Conservation (phyloP, 2,329 filamentous ascomycete species). For the Basipetospora chlamydospora region DNA sequence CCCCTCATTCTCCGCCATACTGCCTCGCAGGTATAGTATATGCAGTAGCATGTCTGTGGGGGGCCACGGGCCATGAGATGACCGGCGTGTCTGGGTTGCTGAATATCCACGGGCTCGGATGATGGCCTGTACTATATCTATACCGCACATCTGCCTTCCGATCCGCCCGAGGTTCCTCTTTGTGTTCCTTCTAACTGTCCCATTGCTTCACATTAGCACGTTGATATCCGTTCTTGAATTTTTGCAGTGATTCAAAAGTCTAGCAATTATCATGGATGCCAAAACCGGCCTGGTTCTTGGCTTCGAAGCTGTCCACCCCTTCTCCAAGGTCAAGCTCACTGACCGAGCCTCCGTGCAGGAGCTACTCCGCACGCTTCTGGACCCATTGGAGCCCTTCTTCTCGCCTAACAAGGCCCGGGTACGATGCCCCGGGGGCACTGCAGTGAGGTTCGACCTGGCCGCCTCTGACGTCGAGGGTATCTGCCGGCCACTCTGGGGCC, state of each 20-base stretch:
- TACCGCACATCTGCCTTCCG: no score
- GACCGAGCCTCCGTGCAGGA: constrained; percentile 43
- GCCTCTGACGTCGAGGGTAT: constrained; percentile 67
- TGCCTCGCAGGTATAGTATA: background rate
- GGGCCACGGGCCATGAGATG: no score
- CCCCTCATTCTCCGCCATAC: constrained; percentile 1
- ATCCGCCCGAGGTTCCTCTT: no score
- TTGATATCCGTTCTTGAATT: no score
- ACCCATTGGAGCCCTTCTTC: constrained; percentile 58
- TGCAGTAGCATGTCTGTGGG: no score
- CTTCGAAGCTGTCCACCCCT: constrained; percentile 39
- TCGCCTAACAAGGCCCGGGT: constrained; percentile 51
- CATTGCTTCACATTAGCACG: no score
- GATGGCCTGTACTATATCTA: no score
- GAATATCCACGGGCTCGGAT: no score
- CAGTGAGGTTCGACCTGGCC: constrained; percentile 62
- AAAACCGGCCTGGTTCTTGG: constrained; percentile 23
- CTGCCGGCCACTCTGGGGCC: constrained; percentile 60
- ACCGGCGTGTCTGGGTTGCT: no score
- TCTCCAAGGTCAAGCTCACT: constrained; percentile 33
- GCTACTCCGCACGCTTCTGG: constrained; percentile 48
- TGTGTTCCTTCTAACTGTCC: no score
- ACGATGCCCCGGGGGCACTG: constrained; percentile 52
- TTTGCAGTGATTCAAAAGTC: no score
- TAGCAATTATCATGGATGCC: no score